These are phyloP conservation scores for Globisporangium yorkense DNA, from an alignment of 352 stramenopile species.

Conservation along the genomic window DNA sequence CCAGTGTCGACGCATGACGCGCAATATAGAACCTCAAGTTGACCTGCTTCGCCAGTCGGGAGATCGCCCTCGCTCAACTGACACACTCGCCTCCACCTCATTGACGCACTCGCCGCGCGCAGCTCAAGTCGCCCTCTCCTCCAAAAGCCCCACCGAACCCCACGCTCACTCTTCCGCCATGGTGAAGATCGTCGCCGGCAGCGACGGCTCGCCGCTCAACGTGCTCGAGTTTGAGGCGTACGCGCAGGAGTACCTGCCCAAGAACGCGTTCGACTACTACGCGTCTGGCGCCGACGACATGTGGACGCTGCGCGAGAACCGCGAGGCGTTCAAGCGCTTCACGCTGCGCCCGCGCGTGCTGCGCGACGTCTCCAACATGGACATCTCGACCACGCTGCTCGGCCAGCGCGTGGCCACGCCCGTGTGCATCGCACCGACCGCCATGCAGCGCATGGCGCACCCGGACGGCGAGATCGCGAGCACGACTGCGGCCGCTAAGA, in stretches of 20 bases:
- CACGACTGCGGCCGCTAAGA: constrained; percentile 71
- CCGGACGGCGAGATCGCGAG: constrained; percentile 90
- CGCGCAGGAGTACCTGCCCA: constrained; percentile 84
- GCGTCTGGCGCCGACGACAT: constrained; percentile 92
- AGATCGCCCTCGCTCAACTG: too few species aligned
- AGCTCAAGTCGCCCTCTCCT: neutral
- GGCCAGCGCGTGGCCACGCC: constrained; percentile 87
- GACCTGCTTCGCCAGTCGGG: neutral
- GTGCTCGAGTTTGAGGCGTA: constrained; percentile 89
- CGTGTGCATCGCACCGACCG: constrained; percentile 89
- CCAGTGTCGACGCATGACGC: neutral
- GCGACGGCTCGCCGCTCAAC: constrained; percentile 75
- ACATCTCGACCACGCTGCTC: constrained; percentile 89
- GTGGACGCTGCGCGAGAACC: constrained; percentile 69
- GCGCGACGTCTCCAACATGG: constrained; percentile 90
- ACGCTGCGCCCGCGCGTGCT: constrained; percentile 94
- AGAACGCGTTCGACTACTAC: constrained; percentile 92
- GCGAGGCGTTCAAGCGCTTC: constrained; percentile 88
- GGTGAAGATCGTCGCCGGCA: constrained; percentile 66
- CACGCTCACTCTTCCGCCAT: constrained; percentile 3
- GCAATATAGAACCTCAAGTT: neutral
- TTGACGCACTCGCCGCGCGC: constrained; percentile 1
- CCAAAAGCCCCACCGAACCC: neutral
- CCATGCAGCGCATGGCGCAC: constrained; percentile 95
- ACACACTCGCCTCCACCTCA: neutral